phyloP scores from a whole-genome alignment of 2,329 filamentous ascomycete genomes.

The Beauveria sp. region DNA sequence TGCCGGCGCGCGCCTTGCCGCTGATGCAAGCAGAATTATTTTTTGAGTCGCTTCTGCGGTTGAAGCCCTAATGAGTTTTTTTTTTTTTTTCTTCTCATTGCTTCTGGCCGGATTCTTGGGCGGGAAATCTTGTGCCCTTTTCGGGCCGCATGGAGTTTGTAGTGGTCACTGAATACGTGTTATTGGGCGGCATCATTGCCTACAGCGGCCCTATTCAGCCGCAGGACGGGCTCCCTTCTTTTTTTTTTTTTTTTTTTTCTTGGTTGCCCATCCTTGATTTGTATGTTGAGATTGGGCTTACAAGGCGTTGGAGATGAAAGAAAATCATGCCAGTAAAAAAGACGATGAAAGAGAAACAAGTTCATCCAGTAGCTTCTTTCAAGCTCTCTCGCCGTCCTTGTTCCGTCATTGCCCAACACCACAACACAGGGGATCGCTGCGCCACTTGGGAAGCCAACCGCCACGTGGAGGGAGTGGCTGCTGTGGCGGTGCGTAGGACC shows the following conservation, averaged over 20 bases:
- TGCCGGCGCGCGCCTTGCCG: conserved; percentile 5
- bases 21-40: neutral
- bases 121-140: no score
- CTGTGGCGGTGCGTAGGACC: neutral
- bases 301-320: neutral
- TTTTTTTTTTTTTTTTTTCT: no score
- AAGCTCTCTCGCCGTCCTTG: neutral
- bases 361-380: neutral
- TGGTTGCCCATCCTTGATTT: neutral
- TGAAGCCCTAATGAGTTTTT: neutral
- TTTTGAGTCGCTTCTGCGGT: neutral
- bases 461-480: neutral
- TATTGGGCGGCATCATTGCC: neutral
- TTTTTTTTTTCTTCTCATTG: no score
- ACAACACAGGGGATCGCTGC: neutral
- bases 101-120: no score
- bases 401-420: neutral
- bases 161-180: neutral
- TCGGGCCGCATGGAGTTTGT: neutral
- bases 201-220: neutral
- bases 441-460: neutral
- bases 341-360: neutral
- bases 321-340: neutral
- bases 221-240: neutral
- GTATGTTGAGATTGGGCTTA: neutral